Evolutionary conservation across 2,329 filamentous ascomycete species (phyloP), one percentile per base, ranked within the genome.

Genomic region (Penicillium sp.): DNA sequence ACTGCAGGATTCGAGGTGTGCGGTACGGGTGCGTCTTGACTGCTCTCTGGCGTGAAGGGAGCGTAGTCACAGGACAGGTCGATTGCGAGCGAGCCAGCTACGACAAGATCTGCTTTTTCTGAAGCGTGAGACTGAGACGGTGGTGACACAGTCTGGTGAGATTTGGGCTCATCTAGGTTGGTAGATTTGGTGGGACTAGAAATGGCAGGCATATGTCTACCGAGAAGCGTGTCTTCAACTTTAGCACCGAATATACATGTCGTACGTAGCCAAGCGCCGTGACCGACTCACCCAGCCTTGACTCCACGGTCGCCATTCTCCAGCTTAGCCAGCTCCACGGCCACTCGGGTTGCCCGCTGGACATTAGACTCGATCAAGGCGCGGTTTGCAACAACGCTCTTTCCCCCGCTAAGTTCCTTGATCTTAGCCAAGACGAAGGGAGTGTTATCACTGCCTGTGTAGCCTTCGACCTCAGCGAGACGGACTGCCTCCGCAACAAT

Each of bases 61-160:
- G 73, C 62, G 62, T 85, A 93, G 66, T 96, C 86, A 73, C 91
- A 96, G 55, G 84, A 86, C 33, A 93, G 75, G 67, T 97, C 91
- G 52, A 95, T 77, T 12, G 91, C 91, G 28, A 97, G 80, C 9
- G 89, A 89, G n/a, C 90, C 91, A 44, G 90, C 88, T 38, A 96
- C 88, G 27, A 96, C 72, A n/a, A 96, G 78, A 55, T 90, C 83
- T 44, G 77, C 73, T 53, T 65, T 66, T 27, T 61, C 50, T 27
- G 57, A 26, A 40, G 36, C 4, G 12, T 40, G 29, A 32, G 29
- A 5, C 11, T 32, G 29, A 32, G 29, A 11, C 11, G 29, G 13
- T 1, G 46, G 33, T 8, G 51, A 26, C 28, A 36, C 13, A n/a
- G 26, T 45, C 51, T 42, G 48, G 24, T 36, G 43, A 43, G 18